phyloP scores from a whole-genome alignment of 805 yeast genomes.

The Priceomyces melissophilus region DNA sequence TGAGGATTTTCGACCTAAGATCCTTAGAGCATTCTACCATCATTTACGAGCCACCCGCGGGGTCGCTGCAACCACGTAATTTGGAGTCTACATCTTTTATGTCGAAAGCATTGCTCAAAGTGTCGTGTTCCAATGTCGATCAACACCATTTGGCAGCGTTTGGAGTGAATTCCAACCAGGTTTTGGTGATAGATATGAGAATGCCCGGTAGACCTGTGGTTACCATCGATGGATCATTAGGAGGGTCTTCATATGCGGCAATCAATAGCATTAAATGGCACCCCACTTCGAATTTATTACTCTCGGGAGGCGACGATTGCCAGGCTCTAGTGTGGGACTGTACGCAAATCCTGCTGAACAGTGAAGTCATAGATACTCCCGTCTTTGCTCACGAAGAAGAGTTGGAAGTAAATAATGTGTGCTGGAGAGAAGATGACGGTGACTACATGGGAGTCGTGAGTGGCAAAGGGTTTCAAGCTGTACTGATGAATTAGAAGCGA shows the following conservation, averaged over 20 bases:
- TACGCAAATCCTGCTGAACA: constrained; percentile 19
- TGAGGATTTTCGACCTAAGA: constrained; percentile 86
- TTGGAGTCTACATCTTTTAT: constrained; percentile 11
- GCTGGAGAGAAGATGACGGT: constrained; percentile 66
- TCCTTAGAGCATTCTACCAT: constrained; percentile 91
- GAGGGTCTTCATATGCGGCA: constrained; percentile 51
- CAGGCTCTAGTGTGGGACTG: constrained; percentile 72
- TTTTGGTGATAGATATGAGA: constrained; percentile 77
- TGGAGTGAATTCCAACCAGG: constrained; percentile 62
- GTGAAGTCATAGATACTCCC: constrained; percentile 28
- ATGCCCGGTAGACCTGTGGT: constrained; percentile 80
- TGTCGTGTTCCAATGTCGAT: constrained; percentile 77
- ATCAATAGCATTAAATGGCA: constrained; percentile 84
- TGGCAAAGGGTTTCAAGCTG: constrained; percentile 68
- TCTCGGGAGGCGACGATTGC: constrained; percentile 70
- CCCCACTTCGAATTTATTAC: constrained; percentile 61
- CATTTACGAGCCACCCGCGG: constrained; percentile 63
- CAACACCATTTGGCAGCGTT: constrained; percentile 81
- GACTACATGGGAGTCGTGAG: constrained; percentile 78
- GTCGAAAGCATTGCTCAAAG: constrained; percentile 62
- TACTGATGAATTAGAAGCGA: constrained; percentile 14
- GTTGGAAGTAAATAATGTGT: constrained; percentile 70
- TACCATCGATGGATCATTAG: constrained; percentile 55
- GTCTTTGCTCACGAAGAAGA: constrained; percentile 55
- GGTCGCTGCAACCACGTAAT: constrained; percentile 6